phyloP scores from a whole-genome alignment of 257 asterid genomes.

The Buddleja alternifolia region DNA sequence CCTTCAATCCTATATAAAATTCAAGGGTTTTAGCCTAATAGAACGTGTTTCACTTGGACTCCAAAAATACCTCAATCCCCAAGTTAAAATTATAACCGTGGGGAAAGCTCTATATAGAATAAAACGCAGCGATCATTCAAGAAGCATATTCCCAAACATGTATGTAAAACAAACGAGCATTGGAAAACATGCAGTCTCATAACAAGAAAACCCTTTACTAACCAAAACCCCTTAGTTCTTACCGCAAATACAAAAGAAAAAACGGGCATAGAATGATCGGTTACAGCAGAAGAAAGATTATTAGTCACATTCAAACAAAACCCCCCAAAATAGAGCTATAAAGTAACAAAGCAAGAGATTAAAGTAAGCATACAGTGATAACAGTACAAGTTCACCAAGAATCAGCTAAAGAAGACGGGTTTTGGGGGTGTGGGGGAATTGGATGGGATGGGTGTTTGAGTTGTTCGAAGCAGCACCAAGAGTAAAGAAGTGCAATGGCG shows the following conservation, averaged over 20 bases:
- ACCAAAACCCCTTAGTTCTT: background rate
- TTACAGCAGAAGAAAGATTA: background rate
- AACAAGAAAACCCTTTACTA: background rate
- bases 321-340: background rate
- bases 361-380: background rate
- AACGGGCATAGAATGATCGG: background rate
- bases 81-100: background rate
- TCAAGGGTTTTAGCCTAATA: background rate
- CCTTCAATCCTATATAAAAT: too few relatives aligned
- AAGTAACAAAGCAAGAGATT: background rate
- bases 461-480: background rate
- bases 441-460: background rate
- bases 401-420: background rate
- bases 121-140: background rate
- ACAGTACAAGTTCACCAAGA: slow-evolving; percentile 4
- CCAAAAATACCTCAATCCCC: background rate
- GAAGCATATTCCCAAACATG: background rate
- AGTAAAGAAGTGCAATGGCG: background rate
- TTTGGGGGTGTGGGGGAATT: background rate
- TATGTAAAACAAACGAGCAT: background rate
- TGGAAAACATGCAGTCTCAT: background rate
- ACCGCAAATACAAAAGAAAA: background rate
- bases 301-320: background rate
- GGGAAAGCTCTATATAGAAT: background rate
- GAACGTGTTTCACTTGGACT: background rate